Evolutionary conservation across 225 moss, liverwort and hornwort genomes (phyloP).

Genomic region (Thuidium tamariscinum): DNA sequence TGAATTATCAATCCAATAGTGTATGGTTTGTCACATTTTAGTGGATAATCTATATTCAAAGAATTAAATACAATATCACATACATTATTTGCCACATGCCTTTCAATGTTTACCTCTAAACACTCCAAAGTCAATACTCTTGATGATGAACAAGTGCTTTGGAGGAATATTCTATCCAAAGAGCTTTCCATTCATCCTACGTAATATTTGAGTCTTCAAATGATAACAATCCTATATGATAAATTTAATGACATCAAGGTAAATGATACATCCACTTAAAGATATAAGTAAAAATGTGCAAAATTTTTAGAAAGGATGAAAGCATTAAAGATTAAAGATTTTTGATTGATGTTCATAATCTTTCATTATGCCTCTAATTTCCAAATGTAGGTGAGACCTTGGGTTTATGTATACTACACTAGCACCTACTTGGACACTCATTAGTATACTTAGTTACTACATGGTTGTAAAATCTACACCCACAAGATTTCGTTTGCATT

Average conservation of each 20-base stretch:
- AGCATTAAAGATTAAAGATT: not conserved
- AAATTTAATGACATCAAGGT: not conserved
- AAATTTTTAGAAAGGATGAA: rapidly evolving
- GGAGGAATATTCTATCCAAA: not conserved
- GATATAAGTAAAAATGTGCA: not conserved
- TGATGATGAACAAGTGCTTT: not conserved
- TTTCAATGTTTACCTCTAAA: not conserved
- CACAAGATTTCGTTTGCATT: not conserved
- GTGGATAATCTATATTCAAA: not conserved
- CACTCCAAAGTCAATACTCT: not conserved
- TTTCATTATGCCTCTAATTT: not conserved
- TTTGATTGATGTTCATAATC: not conserved
- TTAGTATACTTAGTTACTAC: rapidly evolving
- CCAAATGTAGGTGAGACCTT: not conserved
- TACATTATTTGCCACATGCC: too few relatives aligned
- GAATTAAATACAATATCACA: not conserved
- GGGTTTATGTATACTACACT: too few relatives aligned
- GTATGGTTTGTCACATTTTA: not conserved
- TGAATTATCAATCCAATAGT: not conserved
- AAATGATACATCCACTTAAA: not conserved
- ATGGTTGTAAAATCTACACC: not conserved
- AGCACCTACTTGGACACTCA: rapidly evolving
- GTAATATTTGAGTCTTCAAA: not conserved
- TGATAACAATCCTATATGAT: not conserved
- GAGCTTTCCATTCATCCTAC: not conserved